Conservation (phyloP, 1,284 basidiomycete species). For the Xerocomus nothofagi region DNA sequence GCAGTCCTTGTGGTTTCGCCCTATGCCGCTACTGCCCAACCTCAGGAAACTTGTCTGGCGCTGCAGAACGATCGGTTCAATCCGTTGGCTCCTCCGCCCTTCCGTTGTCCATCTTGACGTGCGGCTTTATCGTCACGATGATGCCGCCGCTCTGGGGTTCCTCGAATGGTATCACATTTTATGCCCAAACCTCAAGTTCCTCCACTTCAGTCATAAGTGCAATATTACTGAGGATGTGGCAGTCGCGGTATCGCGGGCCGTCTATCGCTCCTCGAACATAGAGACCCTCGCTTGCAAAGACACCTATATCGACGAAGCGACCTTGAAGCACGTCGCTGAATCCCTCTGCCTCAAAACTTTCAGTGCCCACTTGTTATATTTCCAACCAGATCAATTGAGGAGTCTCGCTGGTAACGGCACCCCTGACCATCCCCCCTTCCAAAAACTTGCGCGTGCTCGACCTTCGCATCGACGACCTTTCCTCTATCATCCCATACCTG, state of each 20-base stretch:
- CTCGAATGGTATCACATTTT: slow-evolving; percentile 8
- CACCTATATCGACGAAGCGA: slow-evolving; percentile 1
- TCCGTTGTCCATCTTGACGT: slow-evolving; percentile 8
- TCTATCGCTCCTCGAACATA: slow-evolving; percentile 1
- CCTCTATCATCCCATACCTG: slow-evolving; percentile 7
- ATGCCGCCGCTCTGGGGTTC: slow-evolving; percentile 5
- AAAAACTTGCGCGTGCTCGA: slow-evolving; percentile 7
- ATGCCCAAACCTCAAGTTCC: slow-evolving; percentile 13
- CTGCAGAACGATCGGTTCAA: background rate
- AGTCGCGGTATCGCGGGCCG: slow-evolving; percentile 9
- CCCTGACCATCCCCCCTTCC: slow-evolving; percentile 1
- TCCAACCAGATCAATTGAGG: background rate
- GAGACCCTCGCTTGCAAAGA: slow-evolving; percentile 4
- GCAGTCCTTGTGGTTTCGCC: slow-evolving; percentile 7
- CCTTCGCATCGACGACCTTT: background rate
- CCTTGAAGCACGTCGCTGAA: background rate
- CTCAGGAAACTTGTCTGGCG: slow-evolving; percentile 11
- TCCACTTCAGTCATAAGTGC: background rate
- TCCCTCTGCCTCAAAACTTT: slow-evolving; percentile 3
- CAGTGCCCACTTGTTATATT: background rate
- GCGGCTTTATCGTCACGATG: background rate
- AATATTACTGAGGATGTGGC: no score
- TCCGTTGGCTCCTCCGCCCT: slow-evolving; percentile 16
- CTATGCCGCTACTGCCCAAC: slow-evolving; percentile 14
- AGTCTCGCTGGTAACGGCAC: background rate